Percentiles rank a stretch among this genome's conserved stretches.
These are phyloP conservation scores for Aspergillus persii DNA, from an alignment of 2,329 filamentous ascomycete genomes.

Conservation along the genomic window DNA sequence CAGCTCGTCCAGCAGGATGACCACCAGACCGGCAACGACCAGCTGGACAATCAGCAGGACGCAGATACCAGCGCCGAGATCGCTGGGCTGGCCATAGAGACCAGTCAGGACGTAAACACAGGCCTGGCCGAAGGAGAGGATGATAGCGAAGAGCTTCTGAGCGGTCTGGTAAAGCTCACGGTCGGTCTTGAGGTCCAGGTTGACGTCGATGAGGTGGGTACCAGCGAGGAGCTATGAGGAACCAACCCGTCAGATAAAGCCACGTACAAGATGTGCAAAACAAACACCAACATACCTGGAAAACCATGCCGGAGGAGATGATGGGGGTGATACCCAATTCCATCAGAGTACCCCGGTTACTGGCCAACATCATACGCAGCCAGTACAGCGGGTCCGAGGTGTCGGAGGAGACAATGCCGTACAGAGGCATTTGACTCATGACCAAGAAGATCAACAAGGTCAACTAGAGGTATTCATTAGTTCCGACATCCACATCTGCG, in stretches of 20 bases:
- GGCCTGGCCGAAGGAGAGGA: constrained; percentile 94
- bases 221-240: constrained; percentile 75
- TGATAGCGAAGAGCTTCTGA: constrained; percentile 97
- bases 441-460: constrained; percentile 98
- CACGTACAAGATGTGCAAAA: background rate
- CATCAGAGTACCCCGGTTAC: constrained; percentile 96
- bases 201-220: constrained; percentile 99
- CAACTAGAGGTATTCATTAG: constrained; percentile 48
- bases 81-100: constrained; percentile 93
- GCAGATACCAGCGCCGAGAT: constrained; percentile 96
- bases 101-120: constrained; percentile 98
- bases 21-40: constrained; percentile 94
- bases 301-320: constrained; percentile 99
- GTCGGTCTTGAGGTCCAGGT: constrained; percentile 99
- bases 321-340: constrained; percentile 97
- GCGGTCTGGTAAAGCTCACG: constrained; percentile 99
- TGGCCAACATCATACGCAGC: constrained; percentile 99
- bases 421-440: constrained; percentile 99
- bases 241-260: constrained; percentile 14
- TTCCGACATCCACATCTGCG: constrained; percentile 13
- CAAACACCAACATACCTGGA: constrained; percentile 62
- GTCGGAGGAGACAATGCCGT: constrained; percentile 98
- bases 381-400: constrained; percentile 99
- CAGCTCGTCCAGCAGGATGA: constrained; percentile 97
- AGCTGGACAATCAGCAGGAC: constrained; percentile 98